phyloP scores from a whole-genome alignment of 2,329 filamentous ascomycete genomes.

The Scedosporium boydii region DNA sequence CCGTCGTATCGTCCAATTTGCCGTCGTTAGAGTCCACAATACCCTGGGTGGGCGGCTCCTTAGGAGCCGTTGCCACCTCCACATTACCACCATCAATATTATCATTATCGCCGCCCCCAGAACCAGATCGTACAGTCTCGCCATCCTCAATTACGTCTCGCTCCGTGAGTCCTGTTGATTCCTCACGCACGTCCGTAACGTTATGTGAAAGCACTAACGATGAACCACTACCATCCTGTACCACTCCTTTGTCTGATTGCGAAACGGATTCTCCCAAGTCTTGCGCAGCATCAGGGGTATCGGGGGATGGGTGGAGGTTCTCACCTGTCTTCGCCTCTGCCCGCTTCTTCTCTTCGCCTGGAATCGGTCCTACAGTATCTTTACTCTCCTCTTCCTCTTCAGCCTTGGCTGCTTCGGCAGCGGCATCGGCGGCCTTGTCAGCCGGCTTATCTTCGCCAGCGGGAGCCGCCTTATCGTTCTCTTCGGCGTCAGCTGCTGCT shows the following conservation, averaged over 20 bases:
- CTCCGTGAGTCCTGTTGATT: slow-evolving; percentile 14
- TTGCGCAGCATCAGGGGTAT: slow-evolving; percentile 27
- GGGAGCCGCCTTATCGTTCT: neutral
- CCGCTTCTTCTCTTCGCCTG: slow-evolving; percentile 24
- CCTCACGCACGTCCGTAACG: slow-evolving; percentile 8
- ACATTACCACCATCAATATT: neutral
- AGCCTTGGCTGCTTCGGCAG: slow-evolving; percentile 2
- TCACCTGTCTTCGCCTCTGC: slow-evolving; percentile 32
- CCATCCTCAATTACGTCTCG: neutral
- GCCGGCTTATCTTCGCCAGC: slow-evolving; percentile 2
- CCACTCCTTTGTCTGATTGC: slow-evolving; percentile 15
- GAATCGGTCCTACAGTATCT: slow-evolving; percentile 28
- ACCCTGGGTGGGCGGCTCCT: neutral
- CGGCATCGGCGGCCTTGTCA: slow-evolving; percentile 1
- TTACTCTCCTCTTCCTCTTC: slow-evolving; percentile 26
- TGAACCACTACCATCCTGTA: neutral
- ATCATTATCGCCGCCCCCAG: neutral
- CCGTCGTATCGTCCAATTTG: neutral
- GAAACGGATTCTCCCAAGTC: slow-evolving; percentile 18
- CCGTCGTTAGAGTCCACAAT: neutral
- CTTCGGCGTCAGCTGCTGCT: neutral
- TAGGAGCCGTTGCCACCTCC: neutral
- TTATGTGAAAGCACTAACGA: neutral
- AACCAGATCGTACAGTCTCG: neutral
- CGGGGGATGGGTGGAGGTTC: slow-evolving; percentile 25